phyloP scores from a whole-genome alignment of 352 stramenopile genomes.

The Hyaloperonospora arabidopsidis region DNA sequence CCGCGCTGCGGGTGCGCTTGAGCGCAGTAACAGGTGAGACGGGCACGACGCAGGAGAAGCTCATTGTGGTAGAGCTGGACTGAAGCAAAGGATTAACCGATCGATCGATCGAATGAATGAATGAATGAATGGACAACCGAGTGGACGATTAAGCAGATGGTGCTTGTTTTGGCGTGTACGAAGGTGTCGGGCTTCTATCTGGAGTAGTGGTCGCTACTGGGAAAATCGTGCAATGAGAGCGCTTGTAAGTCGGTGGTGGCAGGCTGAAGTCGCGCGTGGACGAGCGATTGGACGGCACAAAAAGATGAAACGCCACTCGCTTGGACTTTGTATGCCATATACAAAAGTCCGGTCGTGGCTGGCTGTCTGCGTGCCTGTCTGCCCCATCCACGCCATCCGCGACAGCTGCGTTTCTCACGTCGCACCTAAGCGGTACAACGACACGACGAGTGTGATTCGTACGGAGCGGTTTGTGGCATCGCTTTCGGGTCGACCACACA shows the following conservation, averaged over 20 bases:
- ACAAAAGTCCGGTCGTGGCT: neutral
- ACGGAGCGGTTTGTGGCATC: conserved; percentile 4
- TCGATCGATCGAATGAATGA: neutral
- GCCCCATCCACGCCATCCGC: conserved; percentile 14
- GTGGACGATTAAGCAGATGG: too few species aligned
- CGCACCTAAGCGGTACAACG: conserved; percentile 13
- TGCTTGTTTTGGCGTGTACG: too few species aligned
- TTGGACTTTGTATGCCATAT: conserved; percentile 17
- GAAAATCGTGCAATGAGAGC: conserved; percentile 24
- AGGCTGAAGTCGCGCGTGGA: conserved; percentile 13
- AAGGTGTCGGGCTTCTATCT: too few species aligned
- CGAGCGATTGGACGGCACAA: conserved; percentile 28
- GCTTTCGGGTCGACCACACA: conserved; percentile 17
- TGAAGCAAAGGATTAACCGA: too few species aligned
- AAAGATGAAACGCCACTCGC: conserved; percentile 19
- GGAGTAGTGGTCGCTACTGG: neutral
- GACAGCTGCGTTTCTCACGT: conserved; percentile 21
- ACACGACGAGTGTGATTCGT: conserved; percentile 13
- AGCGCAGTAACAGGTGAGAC: conserved; percentile 34
- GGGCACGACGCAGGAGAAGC: conserved; percentile 45
- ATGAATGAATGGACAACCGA: neutral
- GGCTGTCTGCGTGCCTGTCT: neutral
- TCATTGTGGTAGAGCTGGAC: conserved; percentile 32
- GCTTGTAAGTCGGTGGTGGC: neutral
- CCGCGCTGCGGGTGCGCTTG: conserved; percentile 49